Conservation (phyloP, 345 rosid genomes). For the Cochlearia excelsa region DNA sequence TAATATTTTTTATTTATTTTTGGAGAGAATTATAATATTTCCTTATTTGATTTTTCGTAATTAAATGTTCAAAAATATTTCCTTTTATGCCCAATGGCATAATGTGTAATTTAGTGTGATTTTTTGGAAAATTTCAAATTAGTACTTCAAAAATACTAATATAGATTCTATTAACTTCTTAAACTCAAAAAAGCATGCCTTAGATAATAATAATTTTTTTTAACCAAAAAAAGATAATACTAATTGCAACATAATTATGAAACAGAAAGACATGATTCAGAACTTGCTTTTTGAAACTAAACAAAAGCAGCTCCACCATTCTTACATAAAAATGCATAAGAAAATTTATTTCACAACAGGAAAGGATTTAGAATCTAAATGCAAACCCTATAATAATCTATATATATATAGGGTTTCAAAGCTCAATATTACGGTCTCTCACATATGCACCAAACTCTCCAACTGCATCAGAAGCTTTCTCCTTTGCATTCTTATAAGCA, state of each 20-base stretch:
- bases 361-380: slow-evolving; percentile 7
- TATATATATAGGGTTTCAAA: slow-evolving; percentile 2
- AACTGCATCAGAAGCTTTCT: slow-evolving; percentile 49
- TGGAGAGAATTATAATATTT: too few species aligned
- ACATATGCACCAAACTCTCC: slow-evolving; percentile 38
- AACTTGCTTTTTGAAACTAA: not conserved
- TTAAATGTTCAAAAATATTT: too few species aligned
- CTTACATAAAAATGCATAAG: slow-evolving; percentile 17
- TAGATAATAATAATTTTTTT: too few species aligned
- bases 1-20: too few species aligned
- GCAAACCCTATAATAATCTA: not conserved
- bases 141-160: too few species aligned
- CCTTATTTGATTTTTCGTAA: too few species aligned
- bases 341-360: slow-evolving; percentile 3
- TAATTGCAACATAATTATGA: not conserved
- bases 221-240: too few species aligned
- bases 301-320: slow-evolving; percentile 19
- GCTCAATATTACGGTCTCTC: slow-evolving; percentile 35
- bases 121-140: too few species aligned
- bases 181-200: too few species aligned
- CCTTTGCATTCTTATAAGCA: slow-evolving; percentile 55
- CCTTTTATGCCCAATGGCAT: too few species aligned
- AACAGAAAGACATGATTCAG: not conserved
- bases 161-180: too few species aligned
- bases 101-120: too few species aligned